A percentile compares a stretch with the other conserved stretches of the same genome.
Conservation (phyloP, 192 early-diverging fungal genomes). For the Bifiguratus adelaidae region DNA sequence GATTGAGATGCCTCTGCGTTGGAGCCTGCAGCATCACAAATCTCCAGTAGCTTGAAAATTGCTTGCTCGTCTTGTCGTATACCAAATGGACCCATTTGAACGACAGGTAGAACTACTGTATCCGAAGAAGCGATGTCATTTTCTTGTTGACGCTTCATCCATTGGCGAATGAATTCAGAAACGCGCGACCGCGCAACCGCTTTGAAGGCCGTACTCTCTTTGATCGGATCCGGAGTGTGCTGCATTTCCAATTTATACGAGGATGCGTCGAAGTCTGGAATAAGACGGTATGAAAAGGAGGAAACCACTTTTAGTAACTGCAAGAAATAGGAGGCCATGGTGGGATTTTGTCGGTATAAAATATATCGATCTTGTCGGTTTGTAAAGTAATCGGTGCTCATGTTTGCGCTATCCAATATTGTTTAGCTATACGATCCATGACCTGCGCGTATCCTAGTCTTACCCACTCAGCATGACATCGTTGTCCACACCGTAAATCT, state of each 20-base stretch:
- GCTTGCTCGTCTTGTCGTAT: slow-evolving; percentile 69
- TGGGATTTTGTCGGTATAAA: slow-evolving; percentile 36
- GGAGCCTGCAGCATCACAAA: slow-evolving; percentile 22
- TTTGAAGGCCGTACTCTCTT: slow-evolving; percentile 43
- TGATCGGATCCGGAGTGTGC: slow-evolving; percentile 42
- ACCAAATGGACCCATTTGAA: slow-evolving; percentile 80
- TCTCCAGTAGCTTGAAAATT: slow-evolving; percentile 51
- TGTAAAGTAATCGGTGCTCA: slow-evolving; percentile 90
- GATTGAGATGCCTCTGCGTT: slow-evolving; percentile 8
- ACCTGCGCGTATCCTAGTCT: too few species aligned
- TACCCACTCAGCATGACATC: slow-evolving; percentile 71
- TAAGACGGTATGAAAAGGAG: slow-evolving; percentile 47
- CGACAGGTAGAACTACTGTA: slow-evolving; percentile 64
- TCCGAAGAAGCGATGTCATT: slow-evolving; percentile 23
- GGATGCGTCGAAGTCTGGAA: background rate
- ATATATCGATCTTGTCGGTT: slow-evolving; percentile 95
- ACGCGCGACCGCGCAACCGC: slow-evolving; percentile 33
- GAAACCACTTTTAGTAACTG: slow-evolving; percentile 53
- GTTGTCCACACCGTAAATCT: slow-evolving; percentile 87
- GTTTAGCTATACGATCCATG: too few species aligned
- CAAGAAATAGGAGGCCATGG: slow-evolving; percentile 59
- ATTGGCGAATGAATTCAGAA: slow-evolving; percentile 35
- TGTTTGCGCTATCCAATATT: slow-evolving; percentile 76
- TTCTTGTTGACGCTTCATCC: slow-evolving; percentile 11
- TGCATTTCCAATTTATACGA: background rate